Conservation (phyloP, 352 stramenopile genomes). For the Pythium aquatile region DNA sequence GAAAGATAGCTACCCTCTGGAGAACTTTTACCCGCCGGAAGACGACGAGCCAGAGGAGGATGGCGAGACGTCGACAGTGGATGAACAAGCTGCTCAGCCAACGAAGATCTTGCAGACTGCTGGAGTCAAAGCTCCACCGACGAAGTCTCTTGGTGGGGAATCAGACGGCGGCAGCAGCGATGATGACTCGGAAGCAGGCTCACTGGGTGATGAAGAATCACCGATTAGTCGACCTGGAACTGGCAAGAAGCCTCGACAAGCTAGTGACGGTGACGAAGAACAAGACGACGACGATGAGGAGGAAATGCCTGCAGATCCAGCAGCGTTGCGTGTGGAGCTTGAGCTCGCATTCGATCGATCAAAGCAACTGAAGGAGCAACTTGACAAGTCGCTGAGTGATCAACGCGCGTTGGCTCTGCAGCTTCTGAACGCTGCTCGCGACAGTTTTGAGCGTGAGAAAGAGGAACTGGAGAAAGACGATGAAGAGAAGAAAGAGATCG, state of each 20-base stretch:
- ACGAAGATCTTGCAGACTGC: neutral
- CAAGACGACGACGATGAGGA: slow-evolving; percentile 9
- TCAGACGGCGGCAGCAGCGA: neutral
- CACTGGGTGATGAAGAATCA: neutral
- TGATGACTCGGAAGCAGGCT: neutral
- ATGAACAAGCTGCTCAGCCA: neutral
- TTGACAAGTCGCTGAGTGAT: slow-evolving; percentile 32
- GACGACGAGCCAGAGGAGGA: slow-evolving; percentile 6
- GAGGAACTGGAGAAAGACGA: slow-evolving; percentile 50
- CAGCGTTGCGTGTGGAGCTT: slow-evolving; percentile 44
- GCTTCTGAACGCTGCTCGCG: slow-evolving; percentile 55
- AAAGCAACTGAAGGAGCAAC: slow-evolving; percentile 32
- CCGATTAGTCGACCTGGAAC: neutral
- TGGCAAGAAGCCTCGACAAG: neutral
- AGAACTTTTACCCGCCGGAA: slow-evolving; percentile 42
- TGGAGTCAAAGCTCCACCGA: neutral
- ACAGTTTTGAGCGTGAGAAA: slow-evolving; percentile 56
- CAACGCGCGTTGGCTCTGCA: slow-evolving; percentile 59
- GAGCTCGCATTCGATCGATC: slow-evolving; percentile 34
- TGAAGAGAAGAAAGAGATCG: slow-evolving; percentile 38
- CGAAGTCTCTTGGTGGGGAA: neutral
- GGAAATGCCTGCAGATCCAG: slow-evolving; percentile 36
- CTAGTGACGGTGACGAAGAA: neutral
- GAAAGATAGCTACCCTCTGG: slow-evolving; percentile 44
- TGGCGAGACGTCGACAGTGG: neutral